Conservation (phyloP, 805 yeast species). For the Cyberlindnera bimundalis region DNA sequence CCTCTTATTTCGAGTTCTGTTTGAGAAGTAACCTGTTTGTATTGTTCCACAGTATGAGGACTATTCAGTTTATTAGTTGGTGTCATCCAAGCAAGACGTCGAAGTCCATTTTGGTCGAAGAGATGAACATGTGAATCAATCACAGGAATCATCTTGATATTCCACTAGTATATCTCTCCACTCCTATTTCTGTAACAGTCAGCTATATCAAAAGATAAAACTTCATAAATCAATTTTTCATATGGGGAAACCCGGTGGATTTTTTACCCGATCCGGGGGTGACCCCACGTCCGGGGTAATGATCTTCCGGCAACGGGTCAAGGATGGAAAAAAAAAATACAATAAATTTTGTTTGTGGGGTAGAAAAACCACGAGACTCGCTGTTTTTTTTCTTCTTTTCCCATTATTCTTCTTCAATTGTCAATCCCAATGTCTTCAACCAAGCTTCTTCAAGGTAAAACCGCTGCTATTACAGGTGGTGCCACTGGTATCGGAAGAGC, state of each 20-base stretch:
- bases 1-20: conserved; percentile 8
- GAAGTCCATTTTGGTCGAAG: conserved; percentile 14
- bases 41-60: conserved; percentile 15
- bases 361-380: neutral
- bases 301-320: neutral
- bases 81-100: conserved; percentile 18
- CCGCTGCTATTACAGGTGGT: conserved; percentile 43
- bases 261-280: neutral
- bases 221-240: no score
- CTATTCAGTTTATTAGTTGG: conserved; percentile 10
- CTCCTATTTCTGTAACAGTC: neutral
- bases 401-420: neutral
- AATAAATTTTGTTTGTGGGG: neutral
- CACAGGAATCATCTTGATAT: conserved; percentile 1
- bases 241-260: neutral
- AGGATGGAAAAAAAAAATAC: neutral
- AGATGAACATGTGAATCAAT: conserved; percentile 24
- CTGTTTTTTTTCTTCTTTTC: neutral
- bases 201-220: no score
- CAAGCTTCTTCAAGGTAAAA: conserved; percentile 31
- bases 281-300: neutral
- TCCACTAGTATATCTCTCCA: neutral
- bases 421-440: neutral
- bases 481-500: conserved; percentile 45
- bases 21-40: neutral